Percentiles rank a stretch among this genome's conserved stretches.
Conservation (phyloP, 2,329 filamentous ascomycete species). For the Aspergillus ochraceus region DNA sequence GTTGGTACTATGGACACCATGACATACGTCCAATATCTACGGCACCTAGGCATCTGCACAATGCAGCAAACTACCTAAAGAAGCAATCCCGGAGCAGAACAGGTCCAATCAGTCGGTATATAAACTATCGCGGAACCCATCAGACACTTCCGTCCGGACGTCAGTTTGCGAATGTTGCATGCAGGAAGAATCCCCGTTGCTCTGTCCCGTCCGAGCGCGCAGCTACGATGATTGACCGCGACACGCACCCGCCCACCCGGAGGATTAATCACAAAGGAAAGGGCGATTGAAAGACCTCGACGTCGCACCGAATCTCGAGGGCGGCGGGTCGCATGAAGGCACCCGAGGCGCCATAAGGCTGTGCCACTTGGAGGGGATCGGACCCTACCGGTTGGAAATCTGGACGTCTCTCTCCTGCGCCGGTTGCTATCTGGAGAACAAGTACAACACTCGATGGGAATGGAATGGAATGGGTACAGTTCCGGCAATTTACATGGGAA, state of each 20-base stretch:
- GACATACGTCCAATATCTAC: neutral
- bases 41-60: too few species aligned
- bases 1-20: neutral
- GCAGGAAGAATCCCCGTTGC: neutral
- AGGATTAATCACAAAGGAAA: slow-evolving; percentile 5
- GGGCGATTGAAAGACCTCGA: neutral
- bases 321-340: slow-evolving; percentile 5
- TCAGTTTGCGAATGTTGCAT: neutral
- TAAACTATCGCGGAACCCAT: neutral
- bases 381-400: neutral
- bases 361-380: neutral
- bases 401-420: too few species aligned
- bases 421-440: too few species aligned
- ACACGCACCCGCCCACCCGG: neutral
- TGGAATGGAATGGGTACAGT: too few species aligned
- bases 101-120: neutral
- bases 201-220: too few species aligned
- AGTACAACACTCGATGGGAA: too few species aligned
- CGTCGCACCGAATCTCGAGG: neutral
- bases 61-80: neutral
- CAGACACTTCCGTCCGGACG: neutral
- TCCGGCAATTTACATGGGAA: too few species aligned
- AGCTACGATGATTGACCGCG: neutral
- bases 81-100: neutral
- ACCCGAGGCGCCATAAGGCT: neutral